These are phyloP conservation scores for Gynostemma pentaphyllum DNA, from an alignment of 306 rosid genomes.

Conservation along the genomic window DNA sequence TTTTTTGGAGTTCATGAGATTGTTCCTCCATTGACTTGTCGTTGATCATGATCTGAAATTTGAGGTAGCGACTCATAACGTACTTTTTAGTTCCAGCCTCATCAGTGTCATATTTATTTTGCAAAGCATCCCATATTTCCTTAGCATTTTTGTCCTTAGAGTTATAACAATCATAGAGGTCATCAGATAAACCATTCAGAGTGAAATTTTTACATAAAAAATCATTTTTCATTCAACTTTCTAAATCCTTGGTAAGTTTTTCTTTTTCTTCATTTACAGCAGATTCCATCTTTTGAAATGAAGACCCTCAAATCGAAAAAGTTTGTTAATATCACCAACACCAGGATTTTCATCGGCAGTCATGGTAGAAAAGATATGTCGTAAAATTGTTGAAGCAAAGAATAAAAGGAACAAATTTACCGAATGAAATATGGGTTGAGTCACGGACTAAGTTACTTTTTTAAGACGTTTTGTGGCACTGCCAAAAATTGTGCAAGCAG, in stretches of 20 bases:
- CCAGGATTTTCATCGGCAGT: no score
- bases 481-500: neutral
- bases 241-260: no score
- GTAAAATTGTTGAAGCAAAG: no score
- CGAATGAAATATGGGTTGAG: neutral
- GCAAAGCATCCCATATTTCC: neutral
- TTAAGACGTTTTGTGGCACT: neutral
- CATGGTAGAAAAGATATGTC: neutral
- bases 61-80: neutral
- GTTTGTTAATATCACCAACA: no score
- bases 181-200: no score
- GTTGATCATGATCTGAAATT: neutral
- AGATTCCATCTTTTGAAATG: neutral
- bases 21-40: neutral
- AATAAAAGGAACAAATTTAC: no score
- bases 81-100: neutral
- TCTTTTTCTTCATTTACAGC: neutral
- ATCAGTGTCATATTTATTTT: neutral
- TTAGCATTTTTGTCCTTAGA: neutral
- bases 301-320: no score
- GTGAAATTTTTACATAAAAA: no score
- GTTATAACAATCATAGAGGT: neutral
- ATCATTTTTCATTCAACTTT: no score
- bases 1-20: no score
- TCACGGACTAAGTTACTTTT: neutral